These are phyloP conservation scores for Harringtonia aguacate DNA, from an alignment of 2,329 filamentous ascomycete species.

Conservation along the genomic window DNA sequence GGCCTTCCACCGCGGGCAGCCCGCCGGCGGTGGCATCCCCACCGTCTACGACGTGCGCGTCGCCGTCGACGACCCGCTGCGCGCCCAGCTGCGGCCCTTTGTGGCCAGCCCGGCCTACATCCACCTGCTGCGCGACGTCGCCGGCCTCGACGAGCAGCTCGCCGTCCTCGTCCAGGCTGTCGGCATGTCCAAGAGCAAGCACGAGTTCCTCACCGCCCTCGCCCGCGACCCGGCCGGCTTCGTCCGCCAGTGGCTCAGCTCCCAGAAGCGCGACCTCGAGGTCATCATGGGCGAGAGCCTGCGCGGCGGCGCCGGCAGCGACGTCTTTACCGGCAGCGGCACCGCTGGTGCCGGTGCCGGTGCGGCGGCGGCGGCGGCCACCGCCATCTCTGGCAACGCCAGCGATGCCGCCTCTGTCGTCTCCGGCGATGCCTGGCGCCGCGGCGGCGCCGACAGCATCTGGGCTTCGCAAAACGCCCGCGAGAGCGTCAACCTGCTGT, in stretches of 20 bases:
- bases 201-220: constrained; percentile 73
- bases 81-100: constrained; percentile 52
- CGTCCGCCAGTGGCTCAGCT: constrained; percentile 77
- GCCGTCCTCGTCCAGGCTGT: constrained; percentile 75
- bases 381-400: too few species aligned
- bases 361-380: constrained; percentile 25
- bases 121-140: constrained; percentile 64
- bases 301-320: constrained; percentile 34
- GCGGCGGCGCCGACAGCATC: constrained; percentile 41
- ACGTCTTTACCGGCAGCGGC: too few species aligned
- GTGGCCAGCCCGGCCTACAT: constrained; percentile 61
- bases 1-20: constrained; percentile 51
- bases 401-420: too few species aligned
- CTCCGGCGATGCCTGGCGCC: constrained; percentile 58
- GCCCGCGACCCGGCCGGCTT: constrained; percentile 76
- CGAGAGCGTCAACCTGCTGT: constrained; percentile 52
- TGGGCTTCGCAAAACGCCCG: constrained; percentile 48
- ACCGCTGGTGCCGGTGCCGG: too few species aligned
- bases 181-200: constrained; percentile 76
- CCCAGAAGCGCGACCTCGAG: constrained; percentile 83
- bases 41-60: constrained; percentile 90
- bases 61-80: constrained; percentile 71
- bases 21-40: constrained; percentile 47
- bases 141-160: constrained; percentile 72
- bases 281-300: constrained; percentile 75